Percentiles rank a stretch among this genome's conserved stretches.
These are phyloP conservation scores for Meripilus lineatus DNA, from an alignment of 1,284 basidiomycete genomes.

Conservation along the genomic window DNA sequence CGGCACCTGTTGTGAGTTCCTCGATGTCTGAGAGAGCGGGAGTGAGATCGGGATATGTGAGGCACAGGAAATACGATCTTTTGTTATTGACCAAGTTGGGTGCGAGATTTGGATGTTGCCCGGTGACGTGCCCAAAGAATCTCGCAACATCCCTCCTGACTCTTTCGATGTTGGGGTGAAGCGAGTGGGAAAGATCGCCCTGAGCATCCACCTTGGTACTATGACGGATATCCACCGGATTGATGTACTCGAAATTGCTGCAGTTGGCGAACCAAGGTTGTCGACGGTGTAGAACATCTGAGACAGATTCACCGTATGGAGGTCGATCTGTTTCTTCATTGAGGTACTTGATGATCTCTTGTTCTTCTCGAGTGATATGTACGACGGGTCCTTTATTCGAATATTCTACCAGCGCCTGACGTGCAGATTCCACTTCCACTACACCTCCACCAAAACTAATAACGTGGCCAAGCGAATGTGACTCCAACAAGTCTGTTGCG, in stretches of 20 bases:
- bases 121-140: slow-evolving; percentile 90
- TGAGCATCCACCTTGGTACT: slow-evolving; percentile 52
- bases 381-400: slow-evolving; percentile 63
- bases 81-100: slow-evolving; percentile 52
- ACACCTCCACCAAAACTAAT: slow-evolving; percentile 96
- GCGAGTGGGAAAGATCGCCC: slow-evolving; percentile 28
- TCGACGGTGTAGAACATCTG: slow-evolving; percentile 80
- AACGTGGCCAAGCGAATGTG: slow-evolving; percentile 60
- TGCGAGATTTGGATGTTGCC: slow-evolving; percentile 62
- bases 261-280: slow-evolving; percentile 89
- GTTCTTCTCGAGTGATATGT: slow-evolving; percentile 66
- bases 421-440: slow-evolving; percentile 79
- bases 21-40: slow-evolving; percentile 69
- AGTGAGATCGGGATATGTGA: slow-evolving; percentile 88
- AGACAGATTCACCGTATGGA: slow-evolving; percentile 83
- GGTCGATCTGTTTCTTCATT: slow-evolving; percentile 72
- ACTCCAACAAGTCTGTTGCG: slow-evolving; percentile 56
- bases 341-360: slow-evolving; percentile 77
- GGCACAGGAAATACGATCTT: slow-evolving; percentile 86
- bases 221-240: too few species aligned
- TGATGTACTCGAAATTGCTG: slow-evolving; percentile 82
- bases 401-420: slow-evolving; percentile 70
- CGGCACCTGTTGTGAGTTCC: slow-evolving; percentile 77
- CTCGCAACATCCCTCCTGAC: slow-evolving; percentile 50
- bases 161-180: slow-evolving; percentile 10